Evolutionary conservation across 805 yeast species (phyloP), one percentile per base, ranked within the genome.

Genomic region (Candida nemodendra): DNA sequence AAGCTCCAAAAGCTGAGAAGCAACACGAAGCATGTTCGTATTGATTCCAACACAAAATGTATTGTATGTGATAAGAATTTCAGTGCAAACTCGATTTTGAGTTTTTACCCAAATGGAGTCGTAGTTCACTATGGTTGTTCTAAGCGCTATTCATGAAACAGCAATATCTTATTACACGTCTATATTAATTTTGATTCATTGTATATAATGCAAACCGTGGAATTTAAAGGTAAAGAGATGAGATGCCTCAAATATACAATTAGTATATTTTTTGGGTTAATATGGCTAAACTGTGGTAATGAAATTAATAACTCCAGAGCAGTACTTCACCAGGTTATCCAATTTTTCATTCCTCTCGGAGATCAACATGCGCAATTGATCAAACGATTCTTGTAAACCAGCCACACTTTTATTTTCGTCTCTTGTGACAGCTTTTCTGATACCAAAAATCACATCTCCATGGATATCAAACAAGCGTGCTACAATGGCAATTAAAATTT

Each of bases 401-500:
- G 5, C 54, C 5, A 50, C 44, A 2, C 59, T 65, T 29, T 68
- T 71, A n/a, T 42, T 39, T n/a, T 37, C 33, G 17, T 37, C 39
- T 6, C 42, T 48, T 13, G 41, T 34, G 2, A 39, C 45, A 9
- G 38, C 25, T 32, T 51, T 48, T 23, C 48, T 46, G 23, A 53
- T 46, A 11, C 41, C 44, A 37, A 50, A 59, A 22, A 93, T 65
- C 5, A 86, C 79, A 59, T 91, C 98, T 18, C 91, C 90, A 61
- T 93, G 99, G 33, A 74, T 74, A 54, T 77, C 79, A 44, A 88
- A 69, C 37, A 90, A 70, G 69, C 88, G 71, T 14, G 79, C 69
- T 72, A 86, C 78, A 61, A 88, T 76, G 1, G 95, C 95, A 57
- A 88, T 89, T 36, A 81, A 74, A 13, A 91, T 64, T 50, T 93